Base-by-base conservation (phyloP, 768 basidiomycete genomes). In the Auricularia sp. region DNA sequence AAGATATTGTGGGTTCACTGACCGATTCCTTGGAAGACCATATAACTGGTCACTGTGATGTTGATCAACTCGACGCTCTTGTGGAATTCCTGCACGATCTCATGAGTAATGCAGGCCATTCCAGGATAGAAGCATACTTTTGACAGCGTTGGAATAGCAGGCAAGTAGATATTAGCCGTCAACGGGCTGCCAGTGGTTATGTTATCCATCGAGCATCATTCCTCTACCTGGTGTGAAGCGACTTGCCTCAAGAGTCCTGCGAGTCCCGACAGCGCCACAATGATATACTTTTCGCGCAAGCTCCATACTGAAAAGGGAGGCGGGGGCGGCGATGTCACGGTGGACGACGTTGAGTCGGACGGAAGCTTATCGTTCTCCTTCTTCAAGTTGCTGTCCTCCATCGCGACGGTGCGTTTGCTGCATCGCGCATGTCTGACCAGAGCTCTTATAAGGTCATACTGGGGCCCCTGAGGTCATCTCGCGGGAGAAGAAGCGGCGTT, bases 21-120 rank as follows among this genome's bases (percentile, higher is more conserved):
- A 87, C 86, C 79, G 54, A 86, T 69, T 10, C 83, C 87, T 73
- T 88, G 87, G 61, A 88, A 77, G 29, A 88, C 75, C 77, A 92
- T 85, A 71, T 90, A 90, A 70, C 89, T 81, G 0, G 89, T 90
- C 8, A 92, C 87, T 4, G 90, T 90, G 51, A 94, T 71, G 71
- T 92, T 92, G 45, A 93, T 91, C 10, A 86, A 77, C 69, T 90
- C 88, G 11, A 80, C 80, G 0, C 86, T 83, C 65, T 84, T 83
- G 69, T 85, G 71, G 70, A 94, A 90, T 3, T 76, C 87, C 24
- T 18, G 18, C 47, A 51, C 1, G 29, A 29, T 29, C 29, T 1
- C 0, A 18, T 18, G 47, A 16, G 14, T 10, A 21, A 10, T 0
- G 6, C 47, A 18, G 16, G 13, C 39, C 29, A 29, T 29, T 29